Conservation (phyloP, 441 rosid genomes). For the Aquilaria agallochum region DNA sequence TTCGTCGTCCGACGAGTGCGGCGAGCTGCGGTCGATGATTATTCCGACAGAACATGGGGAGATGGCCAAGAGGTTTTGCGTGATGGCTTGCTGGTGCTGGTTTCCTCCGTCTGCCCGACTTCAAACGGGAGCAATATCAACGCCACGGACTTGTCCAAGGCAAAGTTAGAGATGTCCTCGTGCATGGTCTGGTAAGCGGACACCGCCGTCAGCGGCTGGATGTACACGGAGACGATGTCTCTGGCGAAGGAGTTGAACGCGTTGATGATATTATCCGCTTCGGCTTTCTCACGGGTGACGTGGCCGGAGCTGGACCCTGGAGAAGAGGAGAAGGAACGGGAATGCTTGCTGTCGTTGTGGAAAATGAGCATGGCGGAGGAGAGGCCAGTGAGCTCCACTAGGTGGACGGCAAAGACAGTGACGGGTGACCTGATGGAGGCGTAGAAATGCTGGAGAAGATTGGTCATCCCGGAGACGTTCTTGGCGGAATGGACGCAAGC, state of each 20-base stretch:
- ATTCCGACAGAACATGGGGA: slow-evolving; percentile 51
- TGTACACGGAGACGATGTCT: slow-evolving; percentile 11
- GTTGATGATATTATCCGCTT: slow-evolving; percentile 31
- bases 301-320: background rate
- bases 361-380: slow-evolving; percentile 61
- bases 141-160: slow-evolving; percentile 36
- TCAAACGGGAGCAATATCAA: slow-evolving; percentile 37
- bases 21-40: slow-evolving; percentile 35
- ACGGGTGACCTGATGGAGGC: slow-evolving; percentile 41
- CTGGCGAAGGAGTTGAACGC: slow-evolving; percentile 26
- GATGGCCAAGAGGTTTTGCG: slow-evolving; percentile 23
- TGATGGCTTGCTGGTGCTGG: slow-evolving; percentile 24
- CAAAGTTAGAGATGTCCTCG: slow-evolving; percentile 38
- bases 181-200: slow-evolving; percentile 54
- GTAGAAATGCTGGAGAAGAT: slow-evolving; percentile 36
- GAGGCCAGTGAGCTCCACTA: slow-evolving; percentile 49
- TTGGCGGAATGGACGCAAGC: slow-evolving; percentile 31
- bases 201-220: slow-evolving; percentile 41
- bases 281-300: slow-evolving; percentile 19
- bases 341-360: slow-evolving; percentile 21
- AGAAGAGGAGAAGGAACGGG: too few species aligned
- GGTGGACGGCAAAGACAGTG: slow-evolving; percentile 37
- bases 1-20: background rate
- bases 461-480: slow-evolving; percentile 35
- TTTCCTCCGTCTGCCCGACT: slow-evolving; percentile 20